These are phyloP conservation scores for Draba incana DNA, from an alignment of 345 rosid species.

Conservation along the genomic window DNA sequence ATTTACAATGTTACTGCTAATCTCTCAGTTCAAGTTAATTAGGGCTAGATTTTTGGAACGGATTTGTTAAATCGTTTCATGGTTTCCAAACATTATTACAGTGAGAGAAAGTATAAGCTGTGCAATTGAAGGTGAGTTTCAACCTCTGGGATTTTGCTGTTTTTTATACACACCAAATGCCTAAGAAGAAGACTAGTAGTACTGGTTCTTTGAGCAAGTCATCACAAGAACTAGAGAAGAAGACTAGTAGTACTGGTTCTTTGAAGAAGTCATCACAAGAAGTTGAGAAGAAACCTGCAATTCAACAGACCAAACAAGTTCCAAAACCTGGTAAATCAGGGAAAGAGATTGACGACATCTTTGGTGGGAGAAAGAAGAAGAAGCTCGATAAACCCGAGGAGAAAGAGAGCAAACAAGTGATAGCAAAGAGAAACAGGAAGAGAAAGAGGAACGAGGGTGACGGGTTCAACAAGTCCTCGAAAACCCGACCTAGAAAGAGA, in stretches of 20 bases:
- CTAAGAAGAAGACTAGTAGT: constrained; percentile 34
- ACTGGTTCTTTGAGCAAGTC: constrained; percentile 34
- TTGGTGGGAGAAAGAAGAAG: constrained; percentile 50
- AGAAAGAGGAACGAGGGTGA: constrained; percentile 35
- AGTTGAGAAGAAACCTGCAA: constrained; percentile 20
- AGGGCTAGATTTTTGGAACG: not conserved
- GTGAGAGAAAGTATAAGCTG: constrained; percentile 14
- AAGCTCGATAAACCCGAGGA: constrained; percentile 24
- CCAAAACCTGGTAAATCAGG: constrained; percentile 32
- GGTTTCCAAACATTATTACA: not conserved
- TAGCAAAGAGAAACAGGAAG: constrained; percentile 44
- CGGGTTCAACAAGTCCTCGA: constrained; percentile 8
- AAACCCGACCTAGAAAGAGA: constrained; percentile 47
- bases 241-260: constrained; percentile 20
- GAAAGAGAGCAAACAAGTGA: constrained; percentile 36
- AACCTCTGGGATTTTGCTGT: not conserved
- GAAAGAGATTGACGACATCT: constrained; percentile 55
- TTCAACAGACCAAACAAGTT: constrained; percentile 35
- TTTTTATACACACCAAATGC: constrained; percentile 27
- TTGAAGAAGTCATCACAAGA: constrained; percentile 29
- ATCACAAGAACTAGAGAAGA: constrained; percentile 10
- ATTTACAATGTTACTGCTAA: not conserved
- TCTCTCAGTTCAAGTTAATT: not conserved
- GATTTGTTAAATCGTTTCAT: not conserved
- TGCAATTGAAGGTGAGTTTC: constrained; percentile 12